These are phyloP conservation scores for Kwoniella sp. DNA, from an alignment of 768 basidiomycete species.

Conservation along the genomic window DNA sequence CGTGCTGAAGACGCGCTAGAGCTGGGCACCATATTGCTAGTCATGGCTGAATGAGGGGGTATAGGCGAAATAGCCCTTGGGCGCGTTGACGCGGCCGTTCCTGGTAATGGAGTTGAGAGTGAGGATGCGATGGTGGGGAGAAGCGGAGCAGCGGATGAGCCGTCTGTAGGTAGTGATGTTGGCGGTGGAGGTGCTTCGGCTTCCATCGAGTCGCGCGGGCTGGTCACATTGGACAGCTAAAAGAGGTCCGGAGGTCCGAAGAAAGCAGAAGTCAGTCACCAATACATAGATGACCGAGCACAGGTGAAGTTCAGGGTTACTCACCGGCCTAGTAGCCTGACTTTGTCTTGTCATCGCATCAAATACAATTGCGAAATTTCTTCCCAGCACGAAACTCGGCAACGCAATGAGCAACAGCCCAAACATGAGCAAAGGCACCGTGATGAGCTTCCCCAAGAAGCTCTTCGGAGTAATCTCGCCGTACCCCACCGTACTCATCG, in stretches of 20 bases:
- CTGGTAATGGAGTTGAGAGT: constrained; percentile 8
- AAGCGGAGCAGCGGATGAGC: constrained; percentile 11
- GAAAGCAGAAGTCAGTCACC: no score
- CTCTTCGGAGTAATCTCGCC: constrained; percentile 89
- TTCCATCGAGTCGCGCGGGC: constrained; percentile 25
- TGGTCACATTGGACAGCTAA: constrained; percentile 10
- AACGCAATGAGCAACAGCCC: constrained; percentile 86
- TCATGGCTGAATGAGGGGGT: constrained; percentile 4
- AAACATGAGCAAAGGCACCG: constrained; percentile 81
- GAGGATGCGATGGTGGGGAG: constrained; percentile 19
- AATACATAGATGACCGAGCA: no score
- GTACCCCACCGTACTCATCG: constrained; percentile 87
- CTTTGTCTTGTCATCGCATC: constrained; percentile 66
- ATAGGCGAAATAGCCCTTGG: constrained; percentile 16
- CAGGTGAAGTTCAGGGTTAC: neutral
- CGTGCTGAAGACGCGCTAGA: constrained; percentile 15
- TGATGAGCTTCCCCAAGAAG: constrained; percentile 80
- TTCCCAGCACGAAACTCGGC: constrained; percentile 85
- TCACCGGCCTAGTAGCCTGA: constrained; percentile 35
- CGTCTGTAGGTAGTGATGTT: constrained; percentile 9
- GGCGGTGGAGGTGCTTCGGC: constrained; percentile 4
- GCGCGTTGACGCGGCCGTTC: neutral
- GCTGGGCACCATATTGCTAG: constrained; percentile 17
- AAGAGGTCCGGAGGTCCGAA: no score
- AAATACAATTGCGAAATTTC: constrained; percentile 90